These are phyloP conservation scores for Aureobasidium zeae DNA, from an alignment of 2,329 filamentous ascomycete genomes.

Conservation along the genomic window DNA sequence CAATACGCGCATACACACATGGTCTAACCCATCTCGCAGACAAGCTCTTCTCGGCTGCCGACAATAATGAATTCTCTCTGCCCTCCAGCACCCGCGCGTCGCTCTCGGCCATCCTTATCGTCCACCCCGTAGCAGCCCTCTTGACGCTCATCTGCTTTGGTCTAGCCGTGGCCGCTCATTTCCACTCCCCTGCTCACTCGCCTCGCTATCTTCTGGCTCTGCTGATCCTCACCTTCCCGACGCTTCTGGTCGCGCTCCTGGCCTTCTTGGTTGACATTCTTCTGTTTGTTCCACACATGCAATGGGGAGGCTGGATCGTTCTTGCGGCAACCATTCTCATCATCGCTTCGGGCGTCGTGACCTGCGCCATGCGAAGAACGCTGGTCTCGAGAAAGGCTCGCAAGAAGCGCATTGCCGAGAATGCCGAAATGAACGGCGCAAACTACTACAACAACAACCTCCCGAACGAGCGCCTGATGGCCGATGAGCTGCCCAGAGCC, in stretches of 20 bases:
- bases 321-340: constrained; percentile 81
- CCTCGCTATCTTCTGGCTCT: constrained; percentile 76
- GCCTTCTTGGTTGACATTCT: constrained; percentile 91
- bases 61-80: constrained; percentile 48
- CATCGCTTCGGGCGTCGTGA: constrained; percentile 70
- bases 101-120: constrained; percentile 81
- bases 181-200: constrained; percentile 82
- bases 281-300: constrained; percentile 85
- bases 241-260: constrained; percentile 71
- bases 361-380: constrained; percentile 89
- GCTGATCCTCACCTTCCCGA: constrained; percentile 77
- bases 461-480: constrained; percentile 32
- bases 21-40: constrained; percentile 30
- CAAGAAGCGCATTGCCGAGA: constrained; percentile 82
- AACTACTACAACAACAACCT: constrained; percentile 62
- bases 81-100: constrained; percentile 56
- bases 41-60: constrained; percentile 38
- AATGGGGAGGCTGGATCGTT: constrained; percentile 91
- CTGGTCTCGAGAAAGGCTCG: constrained; percentile 87
- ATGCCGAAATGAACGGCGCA: constrained; percentile 93
- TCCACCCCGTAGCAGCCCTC: constrained; percentile 84
- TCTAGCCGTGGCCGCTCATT: constrained; percentile 70
- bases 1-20: constrained; percentile 19
- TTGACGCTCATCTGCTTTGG: constrained; percentile 77
- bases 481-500: constrained; percentile 33